A percentile compares a stretch with the other conserved stretches of the same genome.
phyloP scores from a whole-genome alignment of 1,139 yeast species.

The Suhomyces atakaporum region DNA sequence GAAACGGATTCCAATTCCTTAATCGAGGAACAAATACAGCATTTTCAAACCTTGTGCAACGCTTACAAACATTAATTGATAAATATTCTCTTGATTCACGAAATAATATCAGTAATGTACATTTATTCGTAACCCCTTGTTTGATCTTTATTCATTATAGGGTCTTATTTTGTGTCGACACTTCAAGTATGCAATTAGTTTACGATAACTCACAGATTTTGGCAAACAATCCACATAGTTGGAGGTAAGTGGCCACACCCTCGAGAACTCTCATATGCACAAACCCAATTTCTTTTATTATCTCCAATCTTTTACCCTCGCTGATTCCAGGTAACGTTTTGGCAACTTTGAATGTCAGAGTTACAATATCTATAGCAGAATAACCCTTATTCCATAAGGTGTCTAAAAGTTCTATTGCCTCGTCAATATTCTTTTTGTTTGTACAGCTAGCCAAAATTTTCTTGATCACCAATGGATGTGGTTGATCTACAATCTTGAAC shows the following conservation, averaged over 20 bases:
- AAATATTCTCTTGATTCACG: too few species aligned
- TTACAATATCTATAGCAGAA: slow-evolving; percentile 88
- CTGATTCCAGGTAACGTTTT: slow-evolving; percentile 69
- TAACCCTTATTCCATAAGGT: slow-evolving; percentile 88
- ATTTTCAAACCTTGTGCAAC: slow-evolving; percentile 60
- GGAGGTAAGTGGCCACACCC: slow-evolving; percentile 88
- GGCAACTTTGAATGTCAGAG: slow-evolving; percentile 86
- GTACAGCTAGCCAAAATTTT: slow-evolving; percentile 65
- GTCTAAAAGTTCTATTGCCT: slow-evolving; percentile 65
- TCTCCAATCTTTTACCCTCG: slow-evolving; percentile 69
- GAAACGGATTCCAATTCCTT: slow-evolving; percentile 38
- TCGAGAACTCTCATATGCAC: slow-evolving; percentile 90
- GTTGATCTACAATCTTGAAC: slow-evolving; percentile 93
- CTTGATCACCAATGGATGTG: slow-evolving; percentile 86
- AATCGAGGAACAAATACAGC: slow-evolving; percentile 59
- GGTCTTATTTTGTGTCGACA: too few species aligned
- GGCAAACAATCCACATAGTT: slow-evolving; percentile 80
- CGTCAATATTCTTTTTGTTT: slow-evolving; percentile 55
- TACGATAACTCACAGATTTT: slow-evolving; percentile 43
- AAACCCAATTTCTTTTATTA: slow-evolving; percentile 84
- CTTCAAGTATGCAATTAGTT: too few species aligned
- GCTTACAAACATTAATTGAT: slow-evolving; percentile 56
- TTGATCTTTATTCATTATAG: too few species aligned
- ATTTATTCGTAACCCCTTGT: too few species aligned
- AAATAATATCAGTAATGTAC: too few species aligned